Conservation (phyloP, 2,329 filamentous ascomycete species). For the Bretziella fagacearum region DNA sequence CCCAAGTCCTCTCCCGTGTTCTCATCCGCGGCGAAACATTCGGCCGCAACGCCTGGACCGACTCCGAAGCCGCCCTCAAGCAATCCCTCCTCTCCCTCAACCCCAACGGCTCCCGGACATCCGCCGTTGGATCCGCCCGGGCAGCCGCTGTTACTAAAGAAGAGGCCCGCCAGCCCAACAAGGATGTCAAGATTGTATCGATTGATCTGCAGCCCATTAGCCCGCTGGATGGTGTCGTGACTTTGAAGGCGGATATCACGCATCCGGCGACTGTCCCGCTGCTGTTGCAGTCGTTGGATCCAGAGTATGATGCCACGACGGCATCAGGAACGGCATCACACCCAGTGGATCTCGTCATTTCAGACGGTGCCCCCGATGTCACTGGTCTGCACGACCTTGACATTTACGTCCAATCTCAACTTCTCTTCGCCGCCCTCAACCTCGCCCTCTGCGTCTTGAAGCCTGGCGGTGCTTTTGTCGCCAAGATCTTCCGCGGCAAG, state of each 20-base stretch:
- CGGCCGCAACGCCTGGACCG: slow-evolving; percentile 70
- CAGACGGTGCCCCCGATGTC: slow-evolving; percentile 89
- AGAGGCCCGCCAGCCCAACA: slow-evolving; percentile 8
- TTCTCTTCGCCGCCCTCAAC: slow-evolving; percentile 87
- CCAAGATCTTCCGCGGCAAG: slow-evolving; percentile 89
- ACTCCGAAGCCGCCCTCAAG: slow-evolving; percentile 50
- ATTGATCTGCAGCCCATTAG: slow-evolving; percentile 95
- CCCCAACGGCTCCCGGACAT: slow-evolving; percentile 11
- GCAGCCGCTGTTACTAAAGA: background rate
- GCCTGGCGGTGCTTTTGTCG: slow-evolving; percentile 88
- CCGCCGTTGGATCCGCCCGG: slow-evolving; percentile 4
- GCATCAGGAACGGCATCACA: slow-evolving; percentile 41
- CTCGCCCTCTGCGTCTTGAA: slow-evolving; percentile 82
- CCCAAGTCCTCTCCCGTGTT: slow-evolving; percentile 83
- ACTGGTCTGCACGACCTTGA: slow-evolving; percentile 94
- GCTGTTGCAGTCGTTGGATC: slow-evolving; percentile 68
- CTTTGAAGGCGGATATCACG: slow-evolving; percentile 87
- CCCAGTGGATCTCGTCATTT: slow-evolving; percentile 83
- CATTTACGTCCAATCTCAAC: slow-evolving; percentile 92
- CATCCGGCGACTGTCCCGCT: slow-evolving; percentile 89
- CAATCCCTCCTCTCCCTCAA: slow-evolving; percentile 12
- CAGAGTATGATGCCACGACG: slow-evolving; percentile 36
- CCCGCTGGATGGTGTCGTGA: slow-evolving; percentile 80
- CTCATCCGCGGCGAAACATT: slow-evolving; percentile 89
- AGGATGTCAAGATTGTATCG: slow-evolving; percentile 58